Conservation (phyloP, 2,329 filamentous ascomycete species). For the Rhexocercosporidium sp. region DNA sequence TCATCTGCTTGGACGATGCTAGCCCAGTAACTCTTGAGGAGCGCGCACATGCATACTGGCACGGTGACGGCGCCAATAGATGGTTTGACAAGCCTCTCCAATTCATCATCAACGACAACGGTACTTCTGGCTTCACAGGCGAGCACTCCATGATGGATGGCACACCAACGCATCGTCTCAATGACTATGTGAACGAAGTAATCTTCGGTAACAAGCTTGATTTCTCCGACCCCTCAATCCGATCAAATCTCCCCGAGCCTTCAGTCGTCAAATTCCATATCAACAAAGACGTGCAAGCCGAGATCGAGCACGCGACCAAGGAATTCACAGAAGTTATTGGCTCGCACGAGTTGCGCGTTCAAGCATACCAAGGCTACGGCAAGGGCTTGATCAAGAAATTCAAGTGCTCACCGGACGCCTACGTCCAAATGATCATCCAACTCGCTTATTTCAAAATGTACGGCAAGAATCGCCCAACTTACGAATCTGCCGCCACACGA, state of each 20-base stretch:
- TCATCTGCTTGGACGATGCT: slow-evolving; percentile 92
- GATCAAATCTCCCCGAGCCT: slow-evolving; percentile 85
- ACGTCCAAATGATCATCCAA: slow-evolving; percentile 98
- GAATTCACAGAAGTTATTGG: slow-evolving; percentile 85
- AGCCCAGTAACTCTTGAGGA: slow-evolving; percentile 92
- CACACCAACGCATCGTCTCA: slow-evolving; percentile 94
- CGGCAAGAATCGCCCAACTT: slow-evolving; percentile 95
- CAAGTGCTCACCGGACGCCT: slow-evolving; percentile 96
- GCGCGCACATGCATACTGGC: slow-evolving; percentile 96
- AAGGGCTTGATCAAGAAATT: slow-evolving; percentile 99
- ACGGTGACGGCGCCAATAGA: slow-evolving; percentile 92
- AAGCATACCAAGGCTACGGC: slow-evolving; percentile 96
- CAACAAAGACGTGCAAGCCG: slow-evolving; percentile 72
- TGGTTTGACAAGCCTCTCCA: slow-evolving; percentile 99
- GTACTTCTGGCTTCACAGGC: slow-evolving; percentile 95
- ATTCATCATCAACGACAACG: slow-evolving; percentile 98
- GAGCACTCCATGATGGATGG: slow-evolving; percentile 99
- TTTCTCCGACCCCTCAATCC: slow-evolving; percentile 77
- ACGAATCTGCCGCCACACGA: slow-evolving; percentile 93
- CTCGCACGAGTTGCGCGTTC: slow-evolving; percentile 88
- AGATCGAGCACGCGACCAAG: slow-evolving; percentile 77
- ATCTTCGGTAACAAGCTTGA: slow-evolving; percentile 96
- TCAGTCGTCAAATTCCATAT: slow-evolving; percentile 78
- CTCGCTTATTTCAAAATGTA: slow-evolving; percentile 99
- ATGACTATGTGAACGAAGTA: slow-evolving; percentile 89